Evolutionary conservation across 1,139 yeast species (phyloP).

Genomic region (Pneumocystis wakefieldiae): DNA sequence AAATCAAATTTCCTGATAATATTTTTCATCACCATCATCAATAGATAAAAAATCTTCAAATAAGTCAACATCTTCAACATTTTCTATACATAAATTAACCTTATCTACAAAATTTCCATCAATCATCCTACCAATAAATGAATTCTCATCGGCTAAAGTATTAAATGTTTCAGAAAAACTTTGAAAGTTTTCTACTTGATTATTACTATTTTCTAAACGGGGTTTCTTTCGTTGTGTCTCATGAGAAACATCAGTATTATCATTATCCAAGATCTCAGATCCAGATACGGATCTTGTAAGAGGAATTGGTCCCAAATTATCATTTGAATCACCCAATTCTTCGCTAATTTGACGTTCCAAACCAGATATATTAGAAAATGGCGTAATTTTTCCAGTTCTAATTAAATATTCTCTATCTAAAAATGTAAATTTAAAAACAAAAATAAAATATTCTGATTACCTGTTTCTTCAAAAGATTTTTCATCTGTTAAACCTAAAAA

Average conservation of each 20-base stretch:
- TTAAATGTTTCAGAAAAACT: background rate
- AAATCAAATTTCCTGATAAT: constrained; percentile 30
- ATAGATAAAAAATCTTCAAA: background rate
- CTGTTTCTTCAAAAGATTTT: constrained; percentile 6
- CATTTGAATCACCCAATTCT: background rate
- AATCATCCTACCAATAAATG: background rate
- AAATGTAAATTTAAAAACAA: constrained; percentile 43
- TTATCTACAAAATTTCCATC: background rate
- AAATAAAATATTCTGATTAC: constrained; percentile 17
- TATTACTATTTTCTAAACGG: constrained; percentile 1
- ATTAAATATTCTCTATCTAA: constrained; percentile 63
- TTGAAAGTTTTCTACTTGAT: constrained; percentile 2
- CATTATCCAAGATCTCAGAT: constrained; percentile 27
- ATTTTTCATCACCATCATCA: constrained; percentile 68
- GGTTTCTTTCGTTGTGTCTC: constrained; percentile 17
- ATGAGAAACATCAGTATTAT: constrained; percentile 14
- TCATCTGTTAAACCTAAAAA: constrained; percentile 12
- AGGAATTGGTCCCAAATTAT: constrained; percentile 2
- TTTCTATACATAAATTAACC: background rate
- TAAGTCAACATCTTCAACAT: background rate
- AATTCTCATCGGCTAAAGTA: background rate
- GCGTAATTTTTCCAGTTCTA: constrained; percentile 85
- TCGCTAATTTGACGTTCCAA: constrained; percentile 14
- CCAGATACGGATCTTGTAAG: constrained; percentile 32
- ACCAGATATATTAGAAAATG: constrained; percentile 57